These are phyloP conservation scores for Alternaria longipes DNA, from an alignment of 2,329 filamentous ascomycete species.

Conservation along the genomic window DNA sequence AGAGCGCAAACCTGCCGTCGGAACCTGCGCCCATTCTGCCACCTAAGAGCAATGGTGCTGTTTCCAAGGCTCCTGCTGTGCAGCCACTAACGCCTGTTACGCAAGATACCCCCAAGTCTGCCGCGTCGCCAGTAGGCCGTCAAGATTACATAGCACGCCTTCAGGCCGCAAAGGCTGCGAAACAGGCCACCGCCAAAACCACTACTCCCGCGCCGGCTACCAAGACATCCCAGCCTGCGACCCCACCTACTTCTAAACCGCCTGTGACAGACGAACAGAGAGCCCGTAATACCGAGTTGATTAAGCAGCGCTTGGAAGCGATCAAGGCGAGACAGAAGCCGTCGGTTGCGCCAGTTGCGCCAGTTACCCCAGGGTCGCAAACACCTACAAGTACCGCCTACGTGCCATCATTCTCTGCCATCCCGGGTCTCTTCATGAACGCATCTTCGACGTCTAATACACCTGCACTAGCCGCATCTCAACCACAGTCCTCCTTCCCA, in stretches of 20 bases:
- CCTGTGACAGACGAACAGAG: conserved; percentile 53
- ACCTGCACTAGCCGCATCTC: conserved; percentile 18
- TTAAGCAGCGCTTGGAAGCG: conserved; percentile 83
- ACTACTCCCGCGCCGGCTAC: conserved; percentile 17
- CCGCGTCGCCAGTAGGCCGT: conserved; percentile 51
- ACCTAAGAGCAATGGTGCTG: conserved; percentile 26
- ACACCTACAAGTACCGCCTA: conserved; percentile 16
- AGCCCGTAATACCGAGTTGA: conserved; percentile 75
- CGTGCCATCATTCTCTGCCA: conserved; percentile 47
- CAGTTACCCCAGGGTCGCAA: conserved; percentile 7
- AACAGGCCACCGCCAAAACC: conserved; percentile 27
- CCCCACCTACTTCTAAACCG: conserved; percentile 25
- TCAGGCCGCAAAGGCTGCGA: conserved; percentile 75
- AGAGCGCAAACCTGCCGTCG: conserved; percentile 40
- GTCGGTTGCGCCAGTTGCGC: conserved; percentile 5
- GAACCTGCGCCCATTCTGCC: conserved; percentile 36
- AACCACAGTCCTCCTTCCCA: conserved; percentile 58
- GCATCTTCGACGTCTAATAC: conserved; percentile 20
- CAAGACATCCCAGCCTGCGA: conserved; percentile 24
- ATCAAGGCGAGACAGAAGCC: conserved; percentile 39
- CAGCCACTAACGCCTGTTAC: conserved; percentile 14
- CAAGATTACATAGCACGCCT: conserved; percentile 81
- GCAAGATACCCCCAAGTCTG: conserved; percentile 28
- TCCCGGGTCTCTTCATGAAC: conserved; percentile 65
- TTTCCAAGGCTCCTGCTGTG: conserved; percentile 14